Base-by-base conservation (phyloP, 2,329 filamentous ascomycete species). In the Sordariomycetes sp. region DNA sequence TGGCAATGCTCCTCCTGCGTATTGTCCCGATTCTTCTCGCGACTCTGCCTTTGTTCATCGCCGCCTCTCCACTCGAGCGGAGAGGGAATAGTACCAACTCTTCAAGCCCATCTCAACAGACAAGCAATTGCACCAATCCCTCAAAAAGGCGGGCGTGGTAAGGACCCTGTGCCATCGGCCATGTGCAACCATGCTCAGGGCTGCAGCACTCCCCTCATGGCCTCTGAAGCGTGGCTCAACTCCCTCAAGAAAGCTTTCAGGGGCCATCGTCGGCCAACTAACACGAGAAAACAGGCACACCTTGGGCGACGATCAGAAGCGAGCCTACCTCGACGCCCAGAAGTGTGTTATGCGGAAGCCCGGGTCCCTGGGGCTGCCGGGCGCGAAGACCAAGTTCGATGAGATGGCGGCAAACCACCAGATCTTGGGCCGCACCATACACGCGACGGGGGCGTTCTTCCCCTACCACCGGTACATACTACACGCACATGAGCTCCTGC, bases 381-480 rank as follows among this genome's bases (percentile, higher is more conserved):
- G 54, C 34, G 60, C 60, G 4, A 61, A 53, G 34, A 61, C 60
- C 4, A 28, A 28, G 24, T 61, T 52, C 37, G 60, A 61, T 32
- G 60, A 61, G 43, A 53, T 61, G 5, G 57, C 53, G 16, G 50
- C 54, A 3, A 58, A 52, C 24, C 60, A 61, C 46, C 58, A 59
- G 52, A 57, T 59, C n/a, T 52, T 58, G n/a, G 58, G 57, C 12
- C 40, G 55, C 4, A 43, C 53, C 22, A 61, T 52, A 16, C 60
- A 61, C 51, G 53, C 57, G 40, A 58, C 58, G 16, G 59, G 59
- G 1, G 34, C 24, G 4, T 61, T 61, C 37, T 35, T 61, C 22
- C 60, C 60, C 16, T 61, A 59, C 34, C 60, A 61, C 43, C 60
- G 60, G 3, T 58, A 58, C 51, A 54, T 61, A 24, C 54, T 61